phyloP scores from a whole-genome alignment of 1,284 basidiomycete species.

The Sporisorium exsertum region DNA sequence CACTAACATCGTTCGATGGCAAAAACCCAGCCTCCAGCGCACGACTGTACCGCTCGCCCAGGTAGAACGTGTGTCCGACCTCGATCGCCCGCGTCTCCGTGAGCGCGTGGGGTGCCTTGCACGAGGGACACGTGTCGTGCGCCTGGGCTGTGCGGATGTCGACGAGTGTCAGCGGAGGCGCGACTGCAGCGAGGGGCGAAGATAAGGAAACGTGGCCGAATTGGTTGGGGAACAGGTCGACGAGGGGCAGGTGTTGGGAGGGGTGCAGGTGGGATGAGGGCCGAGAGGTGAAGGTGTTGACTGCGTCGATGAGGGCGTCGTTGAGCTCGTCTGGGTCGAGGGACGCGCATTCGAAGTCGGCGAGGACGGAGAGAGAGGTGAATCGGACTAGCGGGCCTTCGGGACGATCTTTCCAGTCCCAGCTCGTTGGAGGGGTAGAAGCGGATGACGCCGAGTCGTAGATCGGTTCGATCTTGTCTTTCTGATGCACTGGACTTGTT shows the following conservation, averaged over 20 bases:
- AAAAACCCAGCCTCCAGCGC: constrained; percentile 58
- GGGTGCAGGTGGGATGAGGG: neutral
- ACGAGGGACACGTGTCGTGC: constrained; percentile 57
- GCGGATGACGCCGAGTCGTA: constrained; percentile 26
- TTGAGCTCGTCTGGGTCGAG: constrained; percentile 53
- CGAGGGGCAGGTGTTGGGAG: constrained; percentile 11
- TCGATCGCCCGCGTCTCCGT: constrained; percentile 64
- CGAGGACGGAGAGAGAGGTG: constrained; percentile 31
- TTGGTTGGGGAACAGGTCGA: constrained; percentile 50
- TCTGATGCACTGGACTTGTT: neutral
- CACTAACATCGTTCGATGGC: constrained; percentile 1
- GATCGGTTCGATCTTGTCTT: constrained; percentile 20
- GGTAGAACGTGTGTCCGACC: constrained; percentile 69
- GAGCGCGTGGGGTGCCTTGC: constrained; percentile 49
- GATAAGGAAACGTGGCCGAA: constrained; percentile 26
- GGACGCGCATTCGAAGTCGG: constrained; percentile 51
- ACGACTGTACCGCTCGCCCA: constrained; percentile 67
- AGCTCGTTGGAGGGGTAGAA: constrained; percentile 1
- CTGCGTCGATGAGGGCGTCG: constrained; percentile 34
- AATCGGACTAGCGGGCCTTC: constrained; percentile 59
- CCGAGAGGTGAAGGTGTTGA: constrained; percentile 33
- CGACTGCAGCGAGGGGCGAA: neutral
- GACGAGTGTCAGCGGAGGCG: constrained; percentile 26
- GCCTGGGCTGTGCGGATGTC: constrained; percentile 43
- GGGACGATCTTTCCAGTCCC: constrained; percentile 62